Base-by-base conservation (phyloP, 2,329 filamentous ascomycete species). In the Aspergillus tanneri region DNA sequence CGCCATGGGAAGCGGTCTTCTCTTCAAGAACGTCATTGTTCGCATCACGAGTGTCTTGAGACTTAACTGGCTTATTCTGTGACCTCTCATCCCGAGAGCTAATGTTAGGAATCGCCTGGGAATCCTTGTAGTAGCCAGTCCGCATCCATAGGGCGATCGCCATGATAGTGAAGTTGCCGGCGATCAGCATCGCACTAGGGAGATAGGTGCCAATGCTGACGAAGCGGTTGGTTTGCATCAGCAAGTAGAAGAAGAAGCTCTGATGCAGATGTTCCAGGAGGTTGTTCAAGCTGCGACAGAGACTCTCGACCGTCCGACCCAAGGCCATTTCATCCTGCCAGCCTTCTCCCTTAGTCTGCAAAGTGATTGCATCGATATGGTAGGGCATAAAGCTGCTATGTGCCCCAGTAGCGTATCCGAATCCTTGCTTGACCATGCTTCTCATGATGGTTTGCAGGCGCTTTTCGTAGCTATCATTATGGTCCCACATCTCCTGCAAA, bases 321-420 rank as follows among this genome's bases (percentile, higher is more conserved):
- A 99, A 83, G 8, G 87, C 88, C 89, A 97, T 97, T 72, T 97
- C 93, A 67, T 99, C 93, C 64, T 97, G 90, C 90, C 90, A 96
- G 24, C 93, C 93, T 34, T 92, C 78, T 1, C 92, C 92, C 50
- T 90, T 87, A 0, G 93, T 89, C 63, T 93, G 90, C 34, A 99
- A 75, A 1, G 93, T 99, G 55, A 99, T 86, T 2, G 93, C 93
- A 67, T 99, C 93, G 53, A 99, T 88, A 61, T 97, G 93, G 66
- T 99, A 99, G 0, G 93, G 90, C 64, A 99, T 96, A 68, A 99
- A 99, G 58, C 87, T 87, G 68, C 90, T 96, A 68, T 99, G 93
- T 2, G 92, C 86, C 4, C 93, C 93, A 4, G 89, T 90, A 4
- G 90, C 88, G 58, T 92, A 86, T 1, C 93, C 93, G 1, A 96